phyloP scores from a whole-genome alignment of 805 yeast species.

The Wickerhamiella azymoides region DNA sequence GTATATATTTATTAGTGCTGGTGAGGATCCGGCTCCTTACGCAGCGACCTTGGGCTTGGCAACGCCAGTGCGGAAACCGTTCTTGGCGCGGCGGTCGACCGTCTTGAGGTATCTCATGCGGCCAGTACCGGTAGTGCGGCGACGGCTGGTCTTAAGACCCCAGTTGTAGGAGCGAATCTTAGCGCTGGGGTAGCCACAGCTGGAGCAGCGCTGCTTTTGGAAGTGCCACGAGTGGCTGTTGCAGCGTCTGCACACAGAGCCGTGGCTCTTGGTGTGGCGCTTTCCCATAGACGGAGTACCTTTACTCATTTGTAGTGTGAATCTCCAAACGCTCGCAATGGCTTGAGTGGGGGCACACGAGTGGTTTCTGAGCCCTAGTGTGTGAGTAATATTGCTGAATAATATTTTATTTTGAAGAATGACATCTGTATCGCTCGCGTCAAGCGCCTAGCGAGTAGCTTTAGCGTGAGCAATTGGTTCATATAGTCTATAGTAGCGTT shows the following conservation, averaged over 20 bases:
- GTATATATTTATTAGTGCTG: not conserved
- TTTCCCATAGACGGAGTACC: slow-evolving; percentile 99
- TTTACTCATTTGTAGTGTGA: slow-evolving; percentile 33
- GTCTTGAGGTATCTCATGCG: slow-evolving; percentile 96
- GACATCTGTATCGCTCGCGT: too few species aligned
- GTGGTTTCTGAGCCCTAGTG: not conserved
- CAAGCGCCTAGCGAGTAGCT: too few species aligned
- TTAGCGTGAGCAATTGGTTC: too few species aligned
- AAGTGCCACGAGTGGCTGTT: slow-evolving; percentile 97
- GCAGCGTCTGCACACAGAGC: slow-evolving; percentile 86
- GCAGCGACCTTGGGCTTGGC: slow-evolving; percentile 42
- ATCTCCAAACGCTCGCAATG: not conserved
- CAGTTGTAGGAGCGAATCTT: slow-evolving; percentile 90
- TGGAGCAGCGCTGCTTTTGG: slow-evolving; percentile 97
- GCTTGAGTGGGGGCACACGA: not conserved
- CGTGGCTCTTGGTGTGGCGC: slow-evolving; percentile 98
- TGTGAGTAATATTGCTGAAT: not conserved
- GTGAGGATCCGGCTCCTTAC: slow-evolving; percentile 8
- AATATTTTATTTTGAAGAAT: too few species aligned
- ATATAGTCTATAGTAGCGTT: too few species aligned
- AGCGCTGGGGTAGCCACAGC: slow-evolving; percentile 99
- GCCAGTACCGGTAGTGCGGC: slow-evolving; percentile 99
- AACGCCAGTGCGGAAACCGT: slow-evolving; percentile 89
- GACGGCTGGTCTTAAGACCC: slow-evolving; percentile 98
- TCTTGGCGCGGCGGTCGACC: slow-evolving; percentile 96